phyloP scores from a whole-genome alignment of 495 filamentous ascomycete species.

The Evansstolkia leycettana region DNA sequence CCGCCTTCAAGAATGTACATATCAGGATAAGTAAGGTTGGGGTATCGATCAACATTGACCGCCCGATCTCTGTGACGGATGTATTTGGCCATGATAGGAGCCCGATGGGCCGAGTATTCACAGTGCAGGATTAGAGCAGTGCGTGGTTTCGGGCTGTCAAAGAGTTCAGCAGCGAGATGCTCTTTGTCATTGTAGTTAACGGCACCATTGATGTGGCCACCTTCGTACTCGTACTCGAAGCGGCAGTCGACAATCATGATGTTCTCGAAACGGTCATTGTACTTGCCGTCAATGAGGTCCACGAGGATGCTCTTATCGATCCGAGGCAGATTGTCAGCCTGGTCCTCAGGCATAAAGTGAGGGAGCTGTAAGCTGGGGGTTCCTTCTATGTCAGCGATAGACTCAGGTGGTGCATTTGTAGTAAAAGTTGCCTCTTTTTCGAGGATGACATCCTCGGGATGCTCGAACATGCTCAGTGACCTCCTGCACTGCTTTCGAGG shows the following conservation, averaged over 20 bases:
- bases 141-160: conserved; percentile 51
- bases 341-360: conserved; percentile 70
- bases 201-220: conserved; percentile 86
- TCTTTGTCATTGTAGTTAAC: conserved; percentile 97
- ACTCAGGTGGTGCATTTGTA: conserved; percentile 45
- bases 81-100: conserved; percentile 77
- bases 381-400: conserved; percentile 68
- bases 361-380: conserved; percentile 62
- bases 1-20: conserved; percentile 95
- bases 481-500: conserved; percentile 81
- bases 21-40: conserved; percentile 81
- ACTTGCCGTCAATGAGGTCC: conserved; percentile 78
- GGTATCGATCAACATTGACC: conserved; percentile 72
- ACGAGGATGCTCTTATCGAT: conserved; percentile 71
- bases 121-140: conserved; percentile 90
- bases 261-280: conserved; percentile 56
- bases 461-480: conserved; percentile 95
- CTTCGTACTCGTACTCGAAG: conserved; percentile 97
- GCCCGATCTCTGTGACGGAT: conserved; percentile 79
- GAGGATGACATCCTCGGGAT: conserved; percentile 75
- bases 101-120: conserved; percentile 94
- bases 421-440: conserved; percentile 44
- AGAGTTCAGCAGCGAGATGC: conserved; percentile 62
- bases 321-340: conserved; percentile 73
- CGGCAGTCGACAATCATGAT: conserved; percentile 87